Conservation (phyloP, 768 basidiomycete species). For the Rhizopogon vesiculosus region DNA sequence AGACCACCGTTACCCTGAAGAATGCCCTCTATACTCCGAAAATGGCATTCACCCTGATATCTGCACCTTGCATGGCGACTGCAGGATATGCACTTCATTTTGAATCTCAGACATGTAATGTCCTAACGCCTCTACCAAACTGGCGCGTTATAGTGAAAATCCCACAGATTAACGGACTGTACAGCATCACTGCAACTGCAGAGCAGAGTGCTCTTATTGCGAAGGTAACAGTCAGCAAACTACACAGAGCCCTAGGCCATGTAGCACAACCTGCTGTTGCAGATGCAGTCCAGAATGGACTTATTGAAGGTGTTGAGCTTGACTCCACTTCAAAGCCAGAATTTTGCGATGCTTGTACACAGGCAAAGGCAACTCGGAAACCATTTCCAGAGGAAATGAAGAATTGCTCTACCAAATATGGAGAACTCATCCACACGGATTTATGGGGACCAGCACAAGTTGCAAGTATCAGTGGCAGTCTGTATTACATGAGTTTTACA, state of each 20-base stretch:
- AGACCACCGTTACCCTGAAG: background rate
- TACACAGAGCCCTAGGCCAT: background rate
- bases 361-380: no score
- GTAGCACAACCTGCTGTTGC: background rate
- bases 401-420: no score
- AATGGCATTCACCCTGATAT: conserved; percentile 1
- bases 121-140: background rate
- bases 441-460: no score
- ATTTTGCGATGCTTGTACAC: no score
- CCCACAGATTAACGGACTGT: background rate
- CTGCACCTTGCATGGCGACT: background rate
- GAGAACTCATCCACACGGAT: no score
- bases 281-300: no score
- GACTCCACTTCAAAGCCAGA: no score
- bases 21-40: background rate
- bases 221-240: background rate
- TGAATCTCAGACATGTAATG: background rate
- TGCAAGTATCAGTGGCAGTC: no score
- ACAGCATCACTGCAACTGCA: background rate
- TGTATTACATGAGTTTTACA: no score
- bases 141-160: background rate
- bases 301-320: no score
- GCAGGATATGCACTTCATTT: background rate
- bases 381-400: no score
- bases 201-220: background rate